phyloP scores from a whole-genome alignment of 805 yeast genomes.

The Monosporozyma aquatica region DNA sequence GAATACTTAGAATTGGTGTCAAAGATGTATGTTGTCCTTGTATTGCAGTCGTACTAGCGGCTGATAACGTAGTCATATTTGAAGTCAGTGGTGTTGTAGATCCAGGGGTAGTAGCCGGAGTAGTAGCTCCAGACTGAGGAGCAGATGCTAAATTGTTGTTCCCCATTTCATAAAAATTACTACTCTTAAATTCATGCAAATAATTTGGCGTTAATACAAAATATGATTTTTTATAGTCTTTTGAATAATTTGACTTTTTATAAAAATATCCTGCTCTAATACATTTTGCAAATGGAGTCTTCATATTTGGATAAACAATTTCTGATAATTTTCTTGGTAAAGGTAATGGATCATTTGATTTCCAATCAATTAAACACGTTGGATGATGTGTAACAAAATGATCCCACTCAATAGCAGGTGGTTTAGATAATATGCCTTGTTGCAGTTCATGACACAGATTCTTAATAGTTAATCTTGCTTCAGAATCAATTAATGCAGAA shows the following conservation, averaged over 20 bases:
- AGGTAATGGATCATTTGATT: constrained; percentile 34
- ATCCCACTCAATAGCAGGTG: constrained; percentile 63
- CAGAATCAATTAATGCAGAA: constrained; percentile 42
- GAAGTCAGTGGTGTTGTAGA: background rate
- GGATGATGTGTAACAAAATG: constrained; percentile 43
- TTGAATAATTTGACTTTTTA: constrained; percentile 52
- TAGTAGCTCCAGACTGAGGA: no score
- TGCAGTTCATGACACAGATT: constrained; percentile 38
- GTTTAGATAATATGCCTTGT: constrained; percentile 43
- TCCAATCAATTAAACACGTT: constrained; percentile 33
- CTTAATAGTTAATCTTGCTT: constrained; percentile 45
- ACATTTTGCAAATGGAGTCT: constrained; percentile 41
- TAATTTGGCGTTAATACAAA: constrained; percentile 60
- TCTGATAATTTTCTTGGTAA: constrained; percentile 41
- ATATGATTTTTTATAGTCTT: constrained; percentile 55
- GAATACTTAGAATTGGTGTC: constrained; percentile 35
- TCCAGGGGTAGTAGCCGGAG: background rate
- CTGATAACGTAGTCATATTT: background rate
- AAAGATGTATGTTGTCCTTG: constrained; percentile 22
- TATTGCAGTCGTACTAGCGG: no score
- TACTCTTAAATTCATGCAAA: constrained; percentile 53
- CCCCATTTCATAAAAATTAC: constrained; percentile 24
- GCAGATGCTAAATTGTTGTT: background rate
- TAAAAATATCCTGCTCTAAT: constrained; percentile 52
- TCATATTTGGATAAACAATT: constrained; percentile 45